phyloP scores from a whole-genome alignment of 129 eudicot genomes.

The Ambrosia trifida region DNA sequence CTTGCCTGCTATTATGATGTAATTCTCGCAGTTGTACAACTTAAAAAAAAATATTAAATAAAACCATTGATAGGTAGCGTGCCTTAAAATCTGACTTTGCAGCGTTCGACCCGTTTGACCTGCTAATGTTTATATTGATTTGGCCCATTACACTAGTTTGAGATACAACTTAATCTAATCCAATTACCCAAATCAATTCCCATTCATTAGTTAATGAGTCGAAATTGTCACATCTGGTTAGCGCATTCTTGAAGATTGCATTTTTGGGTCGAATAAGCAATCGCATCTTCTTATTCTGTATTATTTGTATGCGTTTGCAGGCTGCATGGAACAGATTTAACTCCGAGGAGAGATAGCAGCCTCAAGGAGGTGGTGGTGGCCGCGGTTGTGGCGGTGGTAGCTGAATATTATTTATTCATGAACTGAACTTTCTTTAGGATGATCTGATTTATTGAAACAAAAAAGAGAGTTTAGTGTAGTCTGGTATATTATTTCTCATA shows the following conservation, averaged over 20 bases:
- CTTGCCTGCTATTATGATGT: too few relatives aligned
- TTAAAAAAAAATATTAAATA: too few relatives aligned
- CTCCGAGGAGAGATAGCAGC: slow-evolving; percentile 66
- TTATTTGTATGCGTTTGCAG: slow-evolving; percentile 34
- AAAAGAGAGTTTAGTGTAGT: slow-evolving; percentile 22
- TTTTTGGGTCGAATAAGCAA: not conserved
- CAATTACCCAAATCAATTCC: not conserved
- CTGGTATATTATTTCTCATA: slow-evolving; percentile 38
- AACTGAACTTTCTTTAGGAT: too few relatives aligned
- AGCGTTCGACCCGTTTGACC: not conserved
- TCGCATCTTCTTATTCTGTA: not conserved
- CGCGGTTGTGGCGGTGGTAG: not conserved
- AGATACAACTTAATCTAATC: not conserved
- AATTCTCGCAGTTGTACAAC: too few relatives aligned
- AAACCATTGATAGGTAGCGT: not conserved
- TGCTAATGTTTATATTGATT: not conserved
- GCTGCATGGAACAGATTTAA: slow-evolving; percentile 93
- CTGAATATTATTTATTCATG: slow-evolving; percentile 18
- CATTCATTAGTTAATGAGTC: not conserved
- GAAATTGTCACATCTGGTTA: not conserved
- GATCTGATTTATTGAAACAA: too few relatives aligned
- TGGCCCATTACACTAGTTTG: not conserved
- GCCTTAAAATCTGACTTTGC: not conserved
- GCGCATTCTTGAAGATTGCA: not conserved
- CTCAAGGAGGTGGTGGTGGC: not conserved